Evolutionary conservation across 2,329 filamentous ascomycete genomes (phyloP).

Genomic region (Xylaria sp.): DNA sequence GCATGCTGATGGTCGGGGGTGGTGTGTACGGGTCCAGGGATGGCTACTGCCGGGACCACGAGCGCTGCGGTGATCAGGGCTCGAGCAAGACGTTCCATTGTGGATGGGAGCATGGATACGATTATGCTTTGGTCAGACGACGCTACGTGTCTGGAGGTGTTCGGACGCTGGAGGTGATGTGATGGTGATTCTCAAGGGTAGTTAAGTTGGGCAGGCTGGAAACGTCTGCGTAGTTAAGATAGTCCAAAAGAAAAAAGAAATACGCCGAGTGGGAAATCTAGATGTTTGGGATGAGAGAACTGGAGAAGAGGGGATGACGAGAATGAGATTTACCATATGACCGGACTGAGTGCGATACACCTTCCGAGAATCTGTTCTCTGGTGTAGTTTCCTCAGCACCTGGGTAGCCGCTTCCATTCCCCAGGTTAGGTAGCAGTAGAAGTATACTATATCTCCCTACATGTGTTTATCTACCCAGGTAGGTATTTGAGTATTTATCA

Average conservation of each 20-base stretch:
- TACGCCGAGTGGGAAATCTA: not conserved
- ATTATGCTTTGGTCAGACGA: not conserved
- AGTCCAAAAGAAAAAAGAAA: slow-evolving; percentile 19
- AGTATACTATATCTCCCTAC: not conserved
- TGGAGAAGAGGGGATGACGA: not conserved
- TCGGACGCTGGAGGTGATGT: slow-evolving; percentile 1
- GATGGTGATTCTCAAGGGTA: not conserved
- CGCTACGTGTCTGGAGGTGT: not conserved
- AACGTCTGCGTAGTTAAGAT: not conserved
- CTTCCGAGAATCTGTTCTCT: not conserved
- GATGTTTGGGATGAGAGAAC: slow-evolving; percentile 11
- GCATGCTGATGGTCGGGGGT: not conserved
- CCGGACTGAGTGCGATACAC: slow-evolving; percentile 6
- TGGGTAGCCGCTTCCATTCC: not conserved
- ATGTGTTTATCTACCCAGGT: not conserved
- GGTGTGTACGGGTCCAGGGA: slow-evolving; percentile 13
- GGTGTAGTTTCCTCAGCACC: not conserved
- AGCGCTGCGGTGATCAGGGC: slow-evolving; percentile 16
- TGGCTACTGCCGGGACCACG: slow-evolving; percentile 18
- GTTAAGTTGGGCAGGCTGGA: not conserved
- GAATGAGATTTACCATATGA: not conserved
- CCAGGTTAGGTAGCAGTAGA: not conserved
- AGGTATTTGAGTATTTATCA: not conserved
- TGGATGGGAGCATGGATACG: not conserved
- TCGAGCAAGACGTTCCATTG: slow-evolving; percentile 20